Conservation (phyloP, 257 asterid genomes). For the Forsythia suspensa region DNA sequence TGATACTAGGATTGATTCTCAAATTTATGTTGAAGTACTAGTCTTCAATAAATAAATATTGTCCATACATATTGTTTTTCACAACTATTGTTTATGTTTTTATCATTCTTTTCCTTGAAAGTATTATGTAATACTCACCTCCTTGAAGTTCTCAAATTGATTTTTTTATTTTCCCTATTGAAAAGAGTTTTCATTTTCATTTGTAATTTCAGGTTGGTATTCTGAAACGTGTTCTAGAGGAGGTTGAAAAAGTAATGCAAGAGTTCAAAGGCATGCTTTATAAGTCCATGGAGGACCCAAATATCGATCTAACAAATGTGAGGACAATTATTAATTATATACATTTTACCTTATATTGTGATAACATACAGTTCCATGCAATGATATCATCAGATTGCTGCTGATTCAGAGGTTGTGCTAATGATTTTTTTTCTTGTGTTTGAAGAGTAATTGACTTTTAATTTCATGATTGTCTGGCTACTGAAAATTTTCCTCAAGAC, state of each 20-base stretch:
- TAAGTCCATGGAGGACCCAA: constrained; percentile 95
- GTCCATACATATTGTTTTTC: neutral
- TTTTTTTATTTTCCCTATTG: constrained; percentile 4
- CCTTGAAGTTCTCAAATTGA: constrained; percentile 4
- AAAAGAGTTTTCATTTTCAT: constrained; percentile 9
- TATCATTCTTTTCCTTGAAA: neutral
- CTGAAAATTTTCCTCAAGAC: constrained; percentile 1
- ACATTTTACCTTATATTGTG: constrained; percentile 7
- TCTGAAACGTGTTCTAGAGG: constrained; percentile 91
- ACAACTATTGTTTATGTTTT: neutral
- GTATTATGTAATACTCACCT: neutral
- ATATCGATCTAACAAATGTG: constrained; percentile 84
- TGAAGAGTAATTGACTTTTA: constrained; percentile 5
- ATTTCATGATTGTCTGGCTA: constrained; percentile 17
- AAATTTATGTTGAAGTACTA: neutral
- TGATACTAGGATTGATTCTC: constrained; percentile 12
- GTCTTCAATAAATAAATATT: constrained; percentile 3
- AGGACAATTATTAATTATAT: constrained; percentile 26
- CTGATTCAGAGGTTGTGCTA: constrained; percentile 18
- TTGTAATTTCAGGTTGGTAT: constrained; percentile 74
- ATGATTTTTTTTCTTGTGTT: constrained; percentile 1
- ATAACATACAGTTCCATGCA: neutral
- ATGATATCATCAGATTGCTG: constrained; percentile 8
- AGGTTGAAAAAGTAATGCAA: constrained; percentile 91
- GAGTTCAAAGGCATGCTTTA: constrained; percentile 96